Conservation (phyloP, 441 rosid genomes). For the Aleurites moluccanus region DNA sequence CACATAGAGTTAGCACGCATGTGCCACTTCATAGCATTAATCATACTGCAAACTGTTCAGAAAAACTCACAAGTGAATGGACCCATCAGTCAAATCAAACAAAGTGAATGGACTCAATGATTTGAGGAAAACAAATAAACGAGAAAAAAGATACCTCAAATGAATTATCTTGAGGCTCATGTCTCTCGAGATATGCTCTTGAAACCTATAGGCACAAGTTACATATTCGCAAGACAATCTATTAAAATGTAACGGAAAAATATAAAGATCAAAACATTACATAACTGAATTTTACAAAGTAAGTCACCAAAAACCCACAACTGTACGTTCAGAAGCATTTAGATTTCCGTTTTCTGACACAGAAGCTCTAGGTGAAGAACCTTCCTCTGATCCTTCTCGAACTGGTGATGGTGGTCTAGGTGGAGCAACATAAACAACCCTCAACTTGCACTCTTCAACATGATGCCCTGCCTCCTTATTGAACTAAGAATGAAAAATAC, state of each 20-base stretch:
- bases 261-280: neutral
- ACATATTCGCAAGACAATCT: conserved; percentile 12
- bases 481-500: conserved; percentile 44
- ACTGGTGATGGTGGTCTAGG: conserved; percentile 80
- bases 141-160: conserved; percentile 45
- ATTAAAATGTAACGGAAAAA: conserved; percentile 5
- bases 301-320: conserved; percentile 24
- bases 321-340: conserved; percentile 25
- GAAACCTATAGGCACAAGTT: conserved; percentile 44
- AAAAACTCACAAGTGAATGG: neutral
- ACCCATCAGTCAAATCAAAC: neutral
- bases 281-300: neutral
- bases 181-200: conserved; percentile 40
- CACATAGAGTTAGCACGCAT: neutral
- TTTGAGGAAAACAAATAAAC: neutral
- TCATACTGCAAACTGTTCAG: neutral
- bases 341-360: conserved; percentile 44
- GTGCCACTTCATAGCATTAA: neutral
- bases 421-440: conserved; percentile 71
- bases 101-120: neutral
- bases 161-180: conserved; percentile 51
- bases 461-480: conserved; percentile 53
- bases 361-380: conserved; percentile 63
- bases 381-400: conserved; percentile 86
- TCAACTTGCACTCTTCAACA: conserved; percentile 75